Percentiles rank a stretch among this genome's conserved stretches.
These are phyloP conservation scores for Metschnikowia similis DNA, from an alignment of 805 yeast genomes.

Conservation along the genomic window DNA sequence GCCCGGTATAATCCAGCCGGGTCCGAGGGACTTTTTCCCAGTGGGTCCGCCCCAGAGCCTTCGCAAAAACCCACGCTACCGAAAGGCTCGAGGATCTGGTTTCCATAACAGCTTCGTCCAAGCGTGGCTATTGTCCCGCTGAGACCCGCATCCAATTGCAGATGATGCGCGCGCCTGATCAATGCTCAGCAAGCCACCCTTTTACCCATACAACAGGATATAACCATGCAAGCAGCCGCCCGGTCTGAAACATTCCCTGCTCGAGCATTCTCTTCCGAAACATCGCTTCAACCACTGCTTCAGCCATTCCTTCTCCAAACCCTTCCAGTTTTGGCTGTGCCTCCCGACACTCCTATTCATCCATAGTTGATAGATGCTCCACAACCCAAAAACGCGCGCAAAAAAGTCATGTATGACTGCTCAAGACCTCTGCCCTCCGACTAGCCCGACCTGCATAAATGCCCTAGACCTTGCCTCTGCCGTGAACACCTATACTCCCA, in stretches of 20 bases:
- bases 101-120: neutral
- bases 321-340: too few species aligned
- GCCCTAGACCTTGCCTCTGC: constrained; percentile 27
- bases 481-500: constrained; percentile 26
- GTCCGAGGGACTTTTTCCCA: too few species aligned
- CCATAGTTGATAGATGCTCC: constrained; percentile 2
- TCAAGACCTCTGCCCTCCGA: constrained; percentile 5
- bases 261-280: neutral
- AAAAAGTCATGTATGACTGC: neutral
- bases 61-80: too few species aligned
- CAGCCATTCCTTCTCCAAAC: too few species aligned
- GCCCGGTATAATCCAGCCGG: too few species aligned
- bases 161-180: neutral
- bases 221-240: neutral
- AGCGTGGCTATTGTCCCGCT: neutral
- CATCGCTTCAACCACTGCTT: neutral
- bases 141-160: neutral
- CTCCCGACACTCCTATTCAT: too few species aligned
- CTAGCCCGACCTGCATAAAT: constrained; percentile 3
- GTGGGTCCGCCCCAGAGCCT: too few species aligned
- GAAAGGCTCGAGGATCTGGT: too few species aligned
- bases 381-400: constrained; percentile 6
- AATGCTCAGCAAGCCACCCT: constrained; percentile 2
- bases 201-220: neutral
- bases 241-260: neutral